Evolutionary conservation across 352 stramenopile species (phyloP), one percentile per base, ranked within the genome.

Genomic region (Peronospora farinosa): DNA sequence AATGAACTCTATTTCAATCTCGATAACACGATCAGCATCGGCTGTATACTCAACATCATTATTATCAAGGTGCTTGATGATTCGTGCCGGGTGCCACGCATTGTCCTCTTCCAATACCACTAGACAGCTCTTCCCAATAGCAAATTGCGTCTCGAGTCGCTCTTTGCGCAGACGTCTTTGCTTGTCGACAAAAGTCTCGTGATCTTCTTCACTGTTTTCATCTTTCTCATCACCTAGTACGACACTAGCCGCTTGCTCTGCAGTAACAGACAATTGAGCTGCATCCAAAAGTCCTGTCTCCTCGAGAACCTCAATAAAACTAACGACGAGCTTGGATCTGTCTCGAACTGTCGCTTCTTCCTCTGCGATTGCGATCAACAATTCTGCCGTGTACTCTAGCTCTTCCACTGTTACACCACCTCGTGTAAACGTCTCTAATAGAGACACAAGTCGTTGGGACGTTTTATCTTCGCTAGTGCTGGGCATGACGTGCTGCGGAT

Each of bases 1-100:
- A 19, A 89, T 43, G 33, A 90, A 90, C 52, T 84, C 72, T 23
- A 93, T 66, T 31, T 88, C 76, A 5, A 89, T 10, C 11, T 61
- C 48, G 43, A 78, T 54, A 0, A 32, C 39, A 11, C 33, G 15
- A 45, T 71, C 42, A 32, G 60, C n/a, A 27, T 42, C 19, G 3
- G 19, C 23, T n/a, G 15, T 19, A 25, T 8, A 51, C 1, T 54
- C 55, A 0, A 56, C 40, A 0, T 60, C 48, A 37, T 27, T 36
- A n/a, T 50, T 41, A 16, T 48, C 40, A 16, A 83, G 51, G 37
- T 90, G 72, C 10, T 53, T 56, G 0, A 53, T 54, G 37, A 93
- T 84, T 10, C 65, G 61, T 10, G 74, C 83, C 0, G 75, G 66
- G 40, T 93, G 83, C 83, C 83, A 93, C 21, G 73, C 65, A 16